phyloP scores from a whole-genome alignment of 352 stramenopile species.

The Peronosclerospora sorghi region DNA sequence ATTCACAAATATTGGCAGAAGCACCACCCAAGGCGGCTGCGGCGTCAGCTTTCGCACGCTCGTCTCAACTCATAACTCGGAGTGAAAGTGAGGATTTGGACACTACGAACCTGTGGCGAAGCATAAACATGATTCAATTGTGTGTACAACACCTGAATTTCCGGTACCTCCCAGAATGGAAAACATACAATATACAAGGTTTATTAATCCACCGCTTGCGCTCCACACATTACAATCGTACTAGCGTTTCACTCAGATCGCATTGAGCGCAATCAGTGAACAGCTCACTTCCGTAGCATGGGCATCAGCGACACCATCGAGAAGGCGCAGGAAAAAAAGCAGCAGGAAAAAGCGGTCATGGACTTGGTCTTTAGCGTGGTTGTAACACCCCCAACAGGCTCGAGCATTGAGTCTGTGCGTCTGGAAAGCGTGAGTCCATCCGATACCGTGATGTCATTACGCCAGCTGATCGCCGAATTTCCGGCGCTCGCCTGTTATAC shows the following conservation, averaged over 20 bases:
- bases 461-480: constrained; percentile 77
- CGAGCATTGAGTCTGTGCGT: constrained; percentile 24
- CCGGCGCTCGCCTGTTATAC: constrained; percentile 75
- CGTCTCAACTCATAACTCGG: constrained; percentile 46
- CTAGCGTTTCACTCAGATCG: constrained; percentile 12
- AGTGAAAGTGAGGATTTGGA: constrained; percentile 1
- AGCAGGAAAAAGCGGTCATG: constrained; percentile 9
- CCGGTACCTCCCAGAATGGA: too few relatives aligned
- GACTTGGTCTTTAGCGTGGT: constrained; percentile 45
- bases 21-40: constrained; percentile 22
- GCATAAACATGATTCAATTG: too few relatives aligned
- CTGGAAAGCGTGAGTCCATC: constrained; percentile 60
- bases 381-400: constrained; percentile 32
- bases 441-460: constrained; percentile 74
- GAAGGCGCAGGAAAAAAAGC: neutral
- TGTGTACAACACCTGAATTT: too few relatives aligned
- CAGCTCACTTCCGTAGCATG: constrained; percentile 9
- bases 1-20: constrained; percentile 49
- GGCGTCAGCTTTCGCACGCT: constrained; percentile 49
- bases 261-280: constrained; percentile 1
- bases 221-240: constrained; percentile 18
- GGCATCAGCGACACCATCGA: constrained; percentile 24
- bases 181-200: neutral
- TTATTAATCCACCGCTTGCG: constrained; percentile 6
- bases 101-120: constrained; percentile 11